phyloP scores from a whole-genome alignment of 1,139 yeast genomes.

The Geotrichum siamense region DNA sequence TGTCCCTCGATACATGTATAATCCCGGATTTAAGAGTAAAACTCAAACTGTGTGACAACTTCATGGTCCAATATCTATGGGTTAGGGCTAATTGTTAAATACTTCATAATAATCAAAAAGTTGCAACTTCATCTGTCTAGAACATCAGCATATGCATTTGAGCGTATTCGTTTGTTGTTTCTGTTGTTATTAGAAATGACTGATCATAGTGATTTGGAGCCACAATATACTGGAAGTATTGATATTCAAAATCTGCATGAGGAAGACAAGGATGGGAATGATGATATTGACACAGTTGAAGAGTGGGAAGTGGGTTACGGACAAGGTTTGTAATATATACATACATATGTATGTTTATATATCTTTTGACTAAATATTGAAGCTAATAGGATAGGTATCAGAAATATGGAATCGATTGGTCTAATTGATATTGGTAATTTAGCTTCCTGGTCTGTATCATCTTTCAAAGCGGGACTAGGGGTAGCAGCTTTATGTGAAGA shows the following conservation, averaged over 20 bases:
- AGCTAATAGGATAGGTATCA: conserved; percentile 28
- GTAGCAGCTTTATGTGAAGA: conserved; percentile 66
- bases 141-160: no score
- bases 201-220: no score
- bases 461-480: conserved; percentile 67
- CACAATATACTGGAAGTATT: background rate
- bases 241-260: background rate
- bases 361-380: background rate
- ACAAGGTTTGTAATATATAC: conserved; percentile 7
- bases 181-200: no score
- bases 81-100: no score
- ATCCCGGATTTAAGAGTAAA: no score
- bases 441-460: conserved; percentile 83
- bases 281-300: background rate
- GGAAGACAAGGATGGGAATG: background rate
- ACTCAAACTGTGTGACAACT: no score
- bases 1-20: no score
- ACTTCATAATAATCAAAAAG: no score
- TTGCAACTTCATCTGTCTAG: no score
- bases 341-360: background rate
- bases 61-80: no score
- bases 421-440: conserved; percentile 67
- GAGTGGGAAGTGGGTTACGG: conserved; percentile 5
- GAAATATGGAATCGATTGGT: conserved; percentile 52
- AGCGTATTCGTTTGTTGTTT: no score